A percentile compares a stretch with the other conserved stretches of the same genome.
Evolutionary conservation across 2,329 filamentous ascomycete genomes (phyloP).

Genomic region (Daldinia sp.): DNA sequence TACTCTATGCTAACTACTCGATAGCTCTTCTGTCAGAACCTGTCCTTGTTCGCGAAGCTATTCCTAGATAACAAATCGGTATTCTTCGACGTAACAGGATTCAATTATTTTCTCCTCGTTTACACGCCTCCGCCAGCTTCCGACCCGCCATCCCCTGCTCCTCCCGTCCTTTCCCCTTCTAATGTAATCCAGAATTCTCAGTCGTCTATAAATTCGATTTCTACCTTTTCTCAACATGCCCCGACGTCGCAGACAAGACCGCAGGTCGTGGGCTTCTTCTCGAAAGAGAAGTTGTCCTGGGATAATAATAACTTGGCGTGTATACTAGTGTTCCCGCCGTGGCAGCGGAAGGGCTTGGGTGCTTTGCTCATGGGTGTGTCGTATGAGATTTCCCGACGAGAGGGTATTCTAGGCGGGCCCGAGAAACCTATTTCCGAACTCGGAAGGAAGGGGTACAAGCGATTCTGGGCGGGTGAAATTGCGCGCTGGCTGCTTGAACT

Average conservation of each 20-base stretch:
- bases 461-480: slow-evolving; percentile 88
- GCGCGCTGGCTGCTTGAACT: slow-evolving; percentile 69
- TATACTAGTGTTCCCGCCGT: slow-evolving; percentile 94
- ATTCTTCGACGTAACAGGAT: slow-evolving; percentile 94
- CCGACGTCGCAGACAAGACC: slow-evolving; percentile 36
- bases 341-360: slow-evolving; percentile 89
- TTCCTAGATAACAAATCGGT: slow-evolving; percentile 99
- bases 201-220: not conserved
- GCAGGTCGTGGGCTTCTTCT: slow-evolving; percentile 94
- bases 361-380: slow-evolving; percentile 90
- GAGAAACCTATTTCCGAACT: slow-evolving; percentile 93
- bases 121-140: slow-evolving; percentile 62
- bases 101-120: slow-evolving; percentile 92
- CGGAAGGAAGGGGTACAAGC: slow-evolving; percentile 80
- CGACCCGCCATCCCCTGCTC: not conserved
- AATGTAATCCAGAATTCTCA: not conserved
- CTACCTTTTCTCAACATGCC: not conserved
- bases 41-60: slow-evolving; percentile 95
- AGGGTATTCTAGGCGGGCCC: slow-evolving; percentile 86
- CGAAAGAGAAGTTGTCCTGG: slow-evolving; percentile 98
- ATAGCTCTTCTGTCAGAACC: slow-evolving; percentile 88
- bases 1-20: slow-evolving; percentile 6
- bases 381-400: slow-evolving; percentile 87
- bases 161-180: not conserved
- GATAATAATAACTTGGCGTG: slow-evolving; percentile 98